Conservation (phyloP, 2,329 filamentous ascomycete genomes). For the Aspergillus unguis region DNA sequence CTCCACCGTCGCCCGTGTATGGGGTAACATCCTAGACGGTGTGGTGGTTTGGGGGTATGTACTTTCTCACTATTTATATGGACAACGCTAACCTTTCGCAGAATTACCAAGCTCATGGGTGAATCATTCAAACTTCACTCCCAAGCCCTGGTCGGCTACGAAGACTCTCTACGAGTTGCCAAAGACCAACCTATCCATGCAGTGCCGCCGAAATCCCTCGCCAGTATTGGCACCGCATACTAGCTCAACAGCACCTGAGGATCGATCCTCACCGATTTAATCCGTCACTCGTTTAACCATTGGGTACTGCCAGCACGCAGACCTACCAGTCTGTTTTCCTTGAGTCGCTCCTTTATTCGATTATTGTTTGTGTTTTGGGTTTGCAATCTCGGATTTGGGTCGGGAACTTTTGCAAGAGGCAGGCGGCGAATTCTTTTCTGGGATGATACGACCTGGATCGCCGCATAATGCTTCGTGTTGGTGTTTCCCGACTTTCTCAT, state of each 20-base stretch:
- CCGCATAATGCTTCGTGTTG: conserved; percentile 32
- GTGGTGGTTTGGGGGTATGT: conserved; percentile 99
- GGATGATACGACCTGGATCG: conserved; percentile 29
- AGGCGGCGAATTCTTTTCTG: conserved; percentile 35
- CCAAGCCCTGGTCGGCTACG: conserved; percentile 89
- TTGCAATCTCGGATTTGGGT: conserved; percentile 32
- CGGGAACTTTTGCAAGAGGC: conserved; percentile 37
- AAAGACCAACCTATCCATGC: conserved; percentile 43
- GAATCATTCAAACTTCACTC: conserved; percentile 97
- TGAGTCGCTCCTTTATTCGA: not conserved
- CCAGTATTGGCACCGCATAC: conserved; percentile 43
- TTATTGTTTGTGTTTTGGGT: conserved; percentile 37
- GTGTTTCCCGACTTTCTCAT: conserved; percentile 31
- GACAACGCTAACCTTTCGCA: conserved; percentile 45
- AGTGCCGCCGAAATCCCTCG: conserved; percentile 44
- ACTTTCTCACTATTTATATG: conserved; percentile 6
- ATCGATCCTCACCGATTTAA: conserved; percentile 12
- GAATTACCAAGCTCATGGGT: conserved; percentile 77
- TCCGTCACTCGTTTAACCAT: conserved; percentile 17
- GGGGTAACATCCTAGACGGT: conserved; percentile 97
- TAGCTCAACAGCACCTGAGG: conserved; percentile 22
- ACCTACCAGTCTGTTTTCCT: conserved; percentile 19
- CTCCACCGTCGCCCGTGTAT: conserved; percentile 90
- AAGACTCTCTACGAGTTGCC: conserved; percentile 57
- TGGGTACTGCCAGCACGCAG: not conserved